Conservation (phyloP, 148 eudicot species). For the Amaranthus palmeri region DNA sequence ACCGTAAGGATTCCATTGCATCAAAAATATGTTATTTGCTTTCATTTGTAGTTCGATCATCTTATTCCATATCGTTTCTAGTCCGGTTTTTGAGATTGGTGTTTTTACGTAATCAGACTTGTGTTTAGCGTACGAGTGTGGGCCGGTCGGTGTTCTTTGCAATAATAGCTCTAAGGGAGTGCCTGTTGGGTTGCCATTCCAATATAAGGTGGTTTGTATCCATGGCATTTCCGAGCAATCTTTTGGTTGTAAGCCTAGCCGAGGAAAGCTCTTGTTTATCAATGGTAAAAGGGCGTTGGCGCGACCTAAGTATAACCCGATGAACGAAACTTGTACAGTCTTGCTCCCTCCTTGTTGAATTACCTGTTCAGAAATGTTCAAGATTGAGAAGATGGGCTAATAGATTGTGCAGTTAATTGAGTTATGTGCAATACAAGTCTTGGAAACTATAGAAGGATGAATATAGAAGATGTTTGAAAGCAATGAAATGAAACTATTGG, state of each 20-base stretch:
- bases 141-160: conserved; percentile 17
- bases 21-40: not conserved
- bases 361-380: no score
- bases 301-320: conserved; percentile 22
- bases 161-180: conserved; percentile 23
- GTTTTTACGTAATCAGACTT: conserved; percentile 32
- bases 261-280: conserved; percentile 16
- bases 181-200: conserved; percentile 2
- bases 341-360: conserved; percentile 10
- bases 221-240: conserved; percentile 23
- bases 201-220: conserved; percentile 16
- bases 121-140: conserved; percentile 19
- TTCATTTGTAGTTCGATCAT: conserved; percentile 19
- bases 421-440: no score
- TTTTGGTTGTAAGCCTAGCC: conserved; percentile 3
- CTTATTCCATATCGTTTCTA: conserved; percentile 33
- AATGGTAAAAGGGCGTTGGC: conserved; percentile 3
- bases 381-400: no score
- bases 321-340: conserved; percentile 24
- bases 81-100: conserved; percentile 24
- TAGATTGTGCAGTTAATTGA: no score
- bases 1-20: conserved; percentile 39
- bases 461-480: no score
- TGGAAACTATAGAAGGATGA: no score
- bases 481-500: no score